phyloP scores from a whole-genome alignment of 2,329 filamentous ascomycete species.

The Neofusicoccum umdonicola region DNA sequence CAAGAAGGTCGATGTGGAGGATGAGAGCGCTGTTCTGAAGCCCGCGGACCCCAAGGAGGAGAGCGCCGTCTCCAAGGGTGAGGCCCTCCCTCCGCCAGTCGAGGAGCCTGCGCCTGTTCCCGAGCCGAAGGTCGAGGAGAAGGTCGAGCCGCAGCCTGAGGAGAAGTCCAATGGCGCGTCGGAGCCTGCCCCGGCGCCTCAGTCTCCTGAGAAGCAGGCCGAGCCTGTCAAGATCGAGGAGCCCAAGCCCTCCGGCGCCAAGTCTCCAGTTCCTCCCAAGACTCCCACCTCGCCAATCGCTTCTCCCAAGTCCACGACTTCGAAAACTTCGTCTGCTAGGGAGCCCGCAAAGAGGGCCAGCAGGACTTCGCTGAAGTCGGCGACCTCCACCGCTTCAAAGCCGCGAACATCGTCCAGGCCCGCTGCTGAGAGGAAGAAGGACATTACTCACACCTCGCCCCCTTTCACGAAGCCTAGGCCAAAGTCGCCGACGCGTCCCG shows the following conservation, averaged over 20 bases:
- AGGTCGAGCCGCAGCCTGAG: slow-evolving; percentile 21
- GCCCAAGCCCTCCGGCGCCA: slow-evolving; percentile 22
- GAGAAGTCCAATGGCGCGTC: slow-evolving; percentile 31
- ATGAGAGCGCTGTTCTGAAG: slow-evolving; percentile 39
- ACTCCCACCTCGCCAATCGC: slow-evolving; percentile 14
- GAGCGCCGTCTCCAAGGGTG: slow-evolving; percentile 37
- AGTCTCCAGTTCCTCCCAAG: slow-evolving; percentile 25
- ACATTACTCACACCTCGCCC: slow-evolving; percentile 22
- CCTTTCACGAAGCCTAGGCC: slow-evolving; percentile 39
- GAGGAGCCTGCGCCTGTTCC: slow-evolving; percentile 21
- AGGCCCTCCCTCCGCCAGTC: slow-evolving; percentile 33
- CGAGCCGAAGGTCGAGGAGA: neutral
- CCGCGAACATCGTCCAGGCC: slow-evolving; percentile 4
- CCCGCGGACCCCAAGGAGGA: slow-evolving; percentile 40
- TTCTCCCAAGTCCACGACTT: slow-evolving; percentile 15
- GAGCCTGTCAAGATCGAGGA: neutral
- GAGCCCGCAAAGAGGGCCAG: slow-evolving; percentile 16
- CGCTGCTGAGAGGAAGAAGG: slow-evolving; percentile 9
- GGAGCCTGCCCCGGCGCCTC: slow-evolving; percentile 27
- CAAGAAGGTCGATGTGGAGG: slow-evolving; percentile 43
- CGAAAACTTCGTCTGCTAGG: slow-evolving; percentile 5
- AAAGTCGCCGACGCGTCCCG: slow-evolving; percentile 66
- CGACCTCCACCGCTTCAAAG: slow-evolving; percentile 11
- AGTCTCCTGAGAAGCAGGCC: slow-evolving; percentile 24
- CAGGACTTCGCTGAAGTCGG: slow-evolving; percentile 12